Base-by-base conservation (phyloP, 2,329 filamentous ascomycete genomes). In the Fusarium sp. region DNA sequence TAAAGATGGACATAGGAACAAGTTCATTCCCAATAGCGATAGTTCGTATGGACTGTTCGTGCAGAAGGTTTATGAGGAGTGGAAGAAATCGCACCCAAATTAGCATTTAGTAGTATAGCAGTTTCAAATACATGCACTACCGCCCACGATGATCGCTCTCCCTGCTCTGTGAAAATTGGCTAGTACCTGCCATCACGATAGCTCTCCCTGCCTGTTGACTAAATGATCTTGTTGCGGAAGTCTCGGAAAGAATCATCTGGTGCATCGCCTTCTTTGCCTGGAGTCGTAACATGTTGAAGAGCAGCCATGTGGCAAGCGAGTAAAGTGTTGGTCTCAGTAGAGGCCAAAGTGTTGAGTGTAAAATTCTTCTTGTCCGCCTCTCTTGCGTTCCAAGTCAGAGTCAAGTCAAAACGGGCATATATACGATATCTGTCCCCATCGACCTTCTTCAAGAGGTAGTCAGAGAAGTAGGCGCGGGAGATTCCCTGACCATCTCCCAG, bases 1-100 rank as follows among this genome's bases (percentile, higher is more conserved):
- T 20, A 0, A 56, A 0, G 2, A 56, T 0, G 52, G 52, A 12
- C 20, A 56, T 15, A 56, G 52, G 5, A 56, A 0, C 0, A 42
- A 56, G 52, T 56, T 56, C 2, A 24, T 56, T 33, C 52, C 52
- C 0, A 42, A 56, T 1, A 56, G 52, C 2, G 52, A 56, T 15
- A 33, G 15, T 7, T 22, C 52, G 0, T 56, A 56, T 5, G 52
- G 52, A 1, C 26, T 11, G 11, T 56, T 56, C 5, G 52, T 55
- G 7, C 36, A 7, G 22, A 7, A 55, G 22, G 52, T 55, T 1
- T 1, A 55, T 0, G 36, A 12, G 3, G 52, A 55, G 18, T 55
- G 51, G 52, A 1, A 31, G 3, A 13, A 54, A 6, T 28, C 51
- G 5, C 51, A 39, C 20, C 7, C 0, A 39, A 1, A 5, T 1